Evolutionary conservation across 2,329 filamentous ascomycete genomes (phyloP).

Genomic region (Diplocarpon rosae): DNA sequence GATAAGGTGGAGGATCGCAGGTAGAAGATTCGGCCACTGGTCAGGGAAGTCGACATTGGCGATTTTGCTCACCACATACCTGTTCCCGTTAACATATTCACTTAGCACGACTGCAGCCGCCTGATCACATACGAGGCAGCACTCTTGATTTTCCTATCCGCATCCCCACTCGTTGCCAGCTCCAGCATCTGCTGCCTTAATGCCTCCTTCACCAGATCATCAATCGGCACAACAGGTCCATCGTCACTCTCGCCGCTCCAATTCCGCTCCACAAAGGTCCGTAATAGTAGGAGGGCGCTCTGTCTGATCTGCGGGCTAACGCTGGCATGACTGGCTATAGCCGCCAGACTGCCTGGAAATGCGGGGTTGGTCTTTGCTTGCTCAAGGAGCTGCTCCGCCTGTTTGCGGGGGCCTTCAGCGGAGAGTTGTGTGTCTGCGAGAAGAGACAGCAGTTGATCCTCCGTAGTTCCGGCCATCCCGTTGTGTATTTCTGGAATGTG

Average conservation of each 20-base stretch:
- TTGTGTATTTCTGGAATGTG: not conserved
- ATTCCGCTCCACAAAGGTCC: slow-evolving; percentile 71
- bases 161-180: slow-evolving; percentile 58
- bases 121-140: slow-evolving; percentile 60
- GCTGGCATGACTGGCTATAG: slow-evolving; percentile 67
- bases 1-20: slow-evolving; percentile 67
- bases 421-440: slow-evolving; percentile 77
- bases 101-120: too few species aligned
- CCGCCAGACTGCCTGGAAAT: slow-evolving; percentile 69
- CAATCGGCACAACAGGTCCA: slow-evolving; percentile 47
- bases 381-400: slow-evolving; percentile 53
- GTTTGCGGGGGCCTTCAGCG: slow-evolving; percentile 65
- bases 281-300: slow-evolving; percentile 67
- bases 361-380: slow-evolving; percentile 44
- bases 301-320: slow-evolving; percentile 70
- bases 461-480: slow-evolving; percentile 47
- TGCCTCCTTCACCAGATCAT: slow-evolving; percentile 61
- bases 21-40: slow-evolving; percentile 83
- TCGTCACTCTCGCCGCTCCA: slow-evolving; percentile 73
- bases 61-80: slow-evolving; percentile 80
- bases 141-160: slow-evolving; percentile 76
- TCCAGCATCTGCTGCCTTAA: slow-evolving; percentile 67
- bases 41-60: slow-evolving; percentile 89
- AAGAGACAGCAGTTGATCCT: slow-evolving; percentile 82
- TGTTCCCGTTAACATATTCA: slow-evolving; percentile 21